Evolutionary conservation across 306 rosid species (phyloP).

Genomic region (Quillaja saponaria): DNA sequence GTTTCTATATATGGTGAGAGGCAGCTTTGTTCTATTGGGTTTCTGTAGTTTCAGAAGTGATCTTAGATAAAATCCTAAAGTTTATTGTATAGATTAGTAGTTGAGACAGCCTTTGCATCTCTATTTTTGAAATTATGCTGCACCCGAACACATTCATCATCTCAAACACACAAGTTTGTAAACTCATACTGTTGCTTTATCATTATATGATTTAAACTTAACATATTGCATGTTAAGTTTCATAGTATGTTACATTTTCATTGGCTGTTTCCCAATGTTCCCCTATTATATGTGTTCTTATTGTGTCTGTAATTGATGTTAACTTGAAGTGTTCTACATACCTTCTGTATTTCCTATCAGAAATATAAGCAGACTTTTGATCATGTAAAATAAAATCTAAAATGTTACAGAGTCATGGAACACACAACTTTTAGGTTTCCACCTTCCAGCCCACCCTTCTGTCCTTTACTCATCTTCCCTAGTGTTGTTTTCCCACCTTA

Average conservation of each 20-base stretch:
- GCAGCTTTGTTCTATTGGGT: constrained; percentile 23
- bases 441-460: no score
- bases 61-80: background rate
- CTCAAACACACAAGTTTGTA: constrained; percentile 8
- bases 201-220: constrained; percentile 17
- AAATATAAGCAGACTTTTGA: no score
- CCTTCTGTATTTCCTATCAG: no score
- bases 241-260: background rate
- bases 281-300: constrained; percentile 2
- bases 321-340: no score
- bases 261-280: background rate
- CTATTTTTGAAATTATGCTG: constrained; percentile 7
- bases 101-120: constrained; percentile 9
- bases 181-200: constrained; percentile 6
- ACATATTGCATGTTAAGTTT: background rate
- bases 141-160: constrained; percentile 3
- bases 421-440: no score
- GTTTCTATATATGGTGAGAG: constrained; percentile 17
- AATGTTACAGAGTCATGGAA: no score
- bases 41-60: background rate
- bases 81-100: constrained; percentile 14
- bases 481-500: no score
- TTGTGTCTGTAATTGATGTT: no score
- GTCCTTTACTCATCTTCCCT: no score
- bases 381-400: no score